Percentiles rank a stretch among this genome's conserved stretches.
These are phyloP conservation scores for Aspergillus sparsus DNA, from an alignment of 495 filamentous ascomycete species.

Conservation along the genomic window DNA sequence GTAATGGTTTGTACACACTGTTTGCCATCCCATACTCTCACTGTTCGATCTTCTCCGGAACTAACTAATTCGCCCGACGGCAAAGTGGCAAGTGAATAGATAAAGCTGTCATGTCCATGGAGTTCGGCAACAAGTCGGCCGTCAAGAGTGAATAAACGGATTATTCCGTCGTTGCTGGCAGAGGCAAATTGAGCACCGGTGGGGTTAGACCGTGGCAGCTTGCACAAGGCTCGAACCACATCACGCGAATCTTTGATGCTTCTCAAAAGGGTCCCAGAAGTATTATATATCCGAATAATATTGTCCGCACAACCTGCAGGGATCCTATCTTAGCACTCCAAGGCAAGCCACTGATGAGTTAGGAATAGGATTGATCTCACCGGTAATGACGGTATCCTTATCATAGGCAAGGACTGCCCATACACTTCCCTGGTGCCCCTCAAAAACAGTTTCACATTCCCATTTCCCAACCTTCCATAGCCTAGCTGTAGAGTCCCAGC, in stretches of 20 bases:
- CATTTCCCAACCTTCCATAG: slow-evolving; percentile 76
- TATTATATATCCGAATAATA: slow-evolving; percentile 78
- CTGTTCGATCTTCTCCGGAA: slow-evolving; percentile 89
- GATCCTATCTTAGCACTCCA: slow-evolving; percentile 15
- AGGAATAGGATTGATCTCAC: slow-evolving; percentile 34
- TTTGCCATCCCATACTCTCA: slow-evolving; percentile 79
- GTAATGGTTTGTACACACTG: slow-evolving; percentile 94
- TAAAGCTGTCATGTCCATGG: slow-evolving; percentile 89
- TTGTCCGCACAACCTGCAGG: slow-evolving; percentile 76
- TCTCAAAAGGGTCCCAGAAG: slow-evolving; percentile 61
- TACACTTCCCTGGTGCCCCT: slow-evolving; percentile 77
- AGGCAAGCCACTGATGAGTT: neutral
- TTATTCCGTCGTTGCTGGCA: slow-evolving; percentile 83
- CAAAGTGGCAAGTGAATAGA: slow-evolving; percentile 79
- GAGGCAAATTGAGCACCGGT: slow-evolving; percentile 86
- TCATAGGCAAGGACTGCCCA: slow-evolving; percentile 91
- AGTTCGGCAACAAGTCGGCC: slow-evolving; percentile 73
- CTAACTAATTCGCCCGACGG: slow-evolving; percentile 88
- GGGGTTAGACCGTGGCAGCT: slow-evolving; percentile 71
- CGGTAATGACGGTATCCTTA: slow-evolving; percentile 78
- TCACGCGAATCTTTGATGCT: slow-evolving; percentile 72
- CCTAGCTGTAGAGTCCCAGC: slow-evolving; percentile 87
- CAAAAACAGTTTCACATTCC: slow-evolving; percentile 69
- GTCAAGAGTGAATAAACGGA: slow-evolving; percentile 78
- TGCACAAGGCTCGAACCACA: slow-evolving; percentile 84